Conservation (phyloP, 352 stramenopile genomes). For the Phytopythium delawarense region DNA sequence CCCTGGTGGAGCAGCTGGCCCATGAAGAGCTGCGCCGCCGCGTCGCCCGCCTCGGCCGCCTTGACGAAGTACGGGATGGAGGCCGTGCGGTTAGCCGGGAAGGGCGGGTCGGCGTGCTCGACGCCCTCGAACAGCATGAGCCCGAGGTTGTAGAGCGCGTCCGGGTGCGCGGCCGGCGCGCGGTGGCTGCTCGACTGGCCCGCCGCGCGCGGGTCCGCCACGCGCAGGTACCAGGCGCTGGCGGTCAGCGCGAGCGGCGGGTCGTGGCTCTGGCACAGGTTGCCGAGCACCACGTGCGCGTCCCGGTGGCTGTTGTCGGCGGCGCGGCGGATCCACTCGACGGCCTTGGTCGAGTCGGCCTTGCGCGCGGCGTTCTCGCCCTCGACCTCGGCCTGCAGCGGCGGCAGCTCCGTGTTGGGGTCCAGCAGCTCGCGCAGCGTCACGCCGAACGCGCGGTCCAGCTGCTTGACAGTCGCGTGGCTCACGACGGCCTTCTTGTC, state of each 20-base stretch:
- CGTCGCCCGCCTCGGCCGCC: conserved; percentile 70
- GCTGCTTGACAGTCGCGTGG: conserved; percentile 46
- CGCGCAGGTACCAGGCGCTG: conserved; percentile 69
- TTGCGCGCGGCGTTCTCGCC: conserved; percentile 14
- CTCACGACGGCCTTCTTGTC: conserved; percentile 34
- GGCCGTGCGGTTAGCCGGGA: conserved; percentile 45
- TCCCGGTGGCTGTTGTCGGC: conserved; percentile 73
- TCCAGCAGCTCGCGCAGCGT: conserved; percentile 70
- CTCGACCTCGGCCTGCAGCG: conserved; percentile 25
- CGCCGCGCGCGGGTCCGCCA: conserved; percentile 36
- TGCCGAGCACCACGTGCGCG: conserved; percentile 78
- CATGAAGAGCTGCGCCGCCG: conserved; percentile 85
- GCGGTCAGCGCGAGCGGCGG: conserved; percentile 66
- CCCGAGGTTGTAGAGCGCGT: conserved; percentile 83
- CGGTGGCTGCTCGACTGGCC: conserved; percentile 4
- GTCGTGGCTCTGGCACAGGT: conserved; percentile 75
- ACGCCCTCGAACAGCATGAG: conserved; percentile 75
- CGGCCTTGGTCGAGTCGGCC: conserved; percentile 56
- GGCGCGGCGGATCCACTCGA: conserved; percentile 79
- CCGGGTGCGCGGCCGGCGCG: conserved; percentile 49
- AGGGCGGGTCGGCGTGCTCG: conserved; percentile 63
- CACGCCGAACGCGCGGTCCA: conserved; percentile 70
- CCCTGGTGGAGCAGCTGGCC: conserved; percentile 76
- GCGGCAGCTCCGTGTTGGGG: conserved; percentile 42
- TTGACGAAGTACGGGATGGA: conserved; percentile 77